phyloP scores from a whole-genome alignment of 2,329 filamentous ascomycete species.

The Lasiodiplodia citricola region DNA sequence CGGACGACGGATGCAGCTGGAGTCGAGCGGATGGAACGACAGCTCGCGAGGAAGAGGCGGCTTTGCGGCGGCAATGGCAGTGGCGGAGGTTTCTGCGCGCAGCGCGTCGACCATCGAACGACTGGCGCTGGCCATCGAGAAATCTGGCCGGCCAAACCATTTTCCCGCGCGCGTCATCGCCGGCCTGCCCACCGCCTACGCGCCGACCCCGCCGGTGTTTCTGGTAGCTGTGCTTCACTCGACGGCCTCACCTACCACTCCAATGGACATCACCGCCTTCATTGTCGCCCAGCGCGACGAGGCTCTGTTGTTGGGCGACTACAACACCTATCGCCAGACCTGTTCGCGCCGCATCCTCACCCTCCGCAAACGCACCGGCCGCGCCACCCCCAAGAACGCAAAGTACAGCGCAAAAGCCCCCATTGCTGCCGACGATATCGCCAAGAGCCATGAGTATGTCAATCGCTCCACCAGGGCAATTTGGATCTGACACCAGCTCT shows the following conservation, averaged over 20 bases:
- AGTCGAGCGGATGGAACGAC: not conserved
- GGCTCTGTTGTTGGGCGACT: constrained; percentile 86
- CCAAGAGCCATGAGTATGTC: constrained; percentile 74
- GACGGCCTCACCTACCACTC: not conserved
- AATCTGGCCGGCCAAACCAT: constrained; percentile 4
- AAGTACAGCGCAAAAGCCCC: constrained; percentile 78
- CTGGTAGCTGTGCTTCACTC: not conserved
- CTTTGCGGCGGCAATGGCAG: constrained; percentile 14
- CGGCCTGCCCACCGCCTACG: not conserved
- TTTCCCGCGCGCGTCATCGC: constrained; percentile 10
- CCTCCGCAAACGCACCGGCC: constrained; percentile 81
- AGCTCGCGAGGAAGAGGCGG: not conserved
- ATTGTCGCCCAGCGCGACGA: constrained; percentile 80
- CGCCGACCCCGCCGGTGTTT: not conserved
- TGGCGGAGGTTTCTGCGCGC: constrained; percentile 13
- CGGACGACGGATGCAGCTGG: not conserved
- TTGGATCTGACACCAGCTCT: not conserved
- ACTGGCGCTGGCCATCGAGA: constrained; percentile 1
- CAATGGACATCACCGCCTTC: constrained; percentile 90
- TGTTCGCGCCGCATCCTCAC: constrained; percentile 82
- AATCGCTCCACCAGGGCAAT: not conserved
- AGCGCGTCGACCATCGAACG: constrained; percentile 8
- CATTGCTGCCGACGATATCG: constrained; percentile 77
- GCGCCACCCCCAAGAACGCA: constrained; percentile 81
- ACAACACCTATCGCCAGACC: constrained; percentile 81